Evolutionary conservation across 176 grass and related monocot genomes (phyloP).

Genomic region (Musa troglodytarum): DNA sequence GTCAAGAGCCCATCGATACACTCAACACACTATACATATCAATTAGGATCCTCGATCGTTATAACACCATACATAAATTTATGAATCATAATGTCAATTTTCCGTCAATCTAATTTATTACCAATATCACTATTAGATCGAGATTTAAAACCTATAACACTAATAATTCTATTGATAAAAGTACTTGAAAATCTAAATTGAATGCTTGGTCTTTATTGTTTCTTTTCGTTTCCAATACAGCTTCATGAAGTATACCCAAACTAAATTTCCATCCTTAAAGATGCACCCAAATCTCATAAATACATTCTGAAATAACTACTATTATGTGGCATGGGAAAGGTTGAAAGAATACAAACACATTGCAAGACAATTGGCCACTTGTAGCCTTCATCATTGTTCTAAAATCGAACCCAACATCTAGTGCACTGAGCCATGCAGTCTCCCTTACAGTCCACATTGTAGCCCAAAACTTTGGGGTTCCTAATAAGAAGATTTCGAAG

Average conservation of each 20-base stretch:
- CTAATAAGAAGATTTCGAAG: conserved; percentile 65
- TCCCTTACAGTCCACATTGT: conserved; percentile 81
- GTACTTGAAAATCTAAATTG: not conserved
- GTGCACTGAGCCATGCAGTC: conserved; percentile 84
- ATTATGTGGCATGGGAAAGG: not conserved
- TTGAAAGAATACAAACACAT: not conserved
- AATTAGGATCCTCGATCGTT: too few relatives aligned
- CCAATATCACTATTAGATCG: too few relatives aligned
- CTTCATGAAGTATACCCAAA: not conserved
- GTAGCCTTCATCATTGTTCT: not conserved
- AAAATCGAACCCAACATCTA: conserved; percentile 85
- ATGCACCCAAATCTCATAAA: too few relatives aligned
- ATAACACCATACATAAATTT: too few relatives aligned
- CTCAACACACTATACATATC: too few relatives aligned
- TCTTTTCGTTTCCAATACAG: not conserved
- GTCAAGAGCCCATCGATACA: too few relatives aligned
- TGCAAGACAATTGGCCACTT: not conserved
- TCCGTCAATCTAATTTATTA: too few relatives aligned
- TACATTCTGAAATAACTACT: not conserved
- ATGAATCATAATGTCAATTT: too few relatives aligned
- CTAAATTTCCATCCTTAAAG: not conserved
- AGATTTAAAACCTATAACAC: too few relatives aligned
- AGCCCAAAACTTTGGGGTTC: conserved; percentile 90
- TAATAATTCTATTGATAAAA: not conserved
- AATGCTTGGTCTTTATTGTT: not conserved